Evolutionary conservation across 2,329 filamentous ascomycete species (phyloP).

Genomic region (Phoma herbarum): DNA sequence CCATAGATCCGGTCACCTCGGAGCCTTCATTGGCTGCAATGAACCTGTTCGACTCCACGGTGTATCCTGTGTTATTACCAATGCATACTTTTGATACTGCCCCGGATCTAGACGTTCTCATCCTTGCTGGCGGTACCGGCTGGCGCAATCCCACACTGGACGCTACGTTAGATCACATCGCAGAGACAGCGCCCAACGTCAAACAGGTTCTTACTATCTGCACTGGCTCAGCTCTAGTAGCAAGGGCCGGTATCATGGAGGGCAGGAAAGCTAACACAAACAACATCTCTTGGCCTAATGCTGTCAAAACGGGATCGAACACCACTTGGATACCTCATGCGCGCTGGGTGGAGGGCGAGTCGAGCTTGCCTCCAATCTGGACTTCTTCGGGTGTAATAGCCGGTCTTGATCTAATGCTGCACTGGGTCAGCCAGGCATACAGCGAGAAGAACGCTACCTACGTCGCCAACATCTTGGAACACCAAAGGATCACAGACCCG

Average conservation of each 20-base stretch:
- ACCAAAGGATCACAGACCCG: constrained; percentile 61
- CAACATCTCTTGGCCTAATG: constrained; percentile 44
- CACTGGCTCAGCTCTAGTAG: constrained; percentile 67
- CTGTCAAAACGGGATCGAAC: constrained; percentile 56
- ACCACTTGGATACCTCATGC: constrained; percentile 69
- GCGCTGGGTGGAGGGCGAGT: constrained; percentile 70
- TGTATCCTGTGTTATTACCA: constrained; percentile 52
- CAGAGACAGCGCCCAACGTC: constrained; percentile 58
- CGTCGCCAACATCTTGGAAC: constrained; percentile 65
- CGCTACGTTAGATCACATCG: constrained; percentile 58
- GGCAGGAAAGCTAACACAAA: constrained; percentile 61
- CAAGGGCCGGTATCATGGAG: constrained; percentile 66
- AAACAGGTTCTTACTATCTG: constrained; percentile 70
- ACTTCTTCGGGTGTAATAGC: constrained; percentile 69
- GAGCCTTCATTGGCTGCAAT: constrained; percentile 27
- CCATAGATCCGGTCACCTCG: constrained; percentile 44
- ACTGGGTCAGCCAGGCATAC: constrained; percentile 62
- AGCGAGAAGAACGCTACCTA: constrained; percentile 61
- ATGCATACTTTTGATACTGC: constrained; percentile 64
- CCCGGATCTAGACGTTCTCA: constrained; percentile 66
- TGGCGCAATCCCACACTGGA: constrained; percentile 42
- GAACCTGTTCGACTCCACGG: constrained; percentile 38
- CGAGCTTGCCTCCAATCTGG: constrained; percentile 61
- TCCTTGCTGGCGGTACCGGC: constrained; percentile 71
- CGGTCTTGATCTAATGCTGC: constrained; percentile 67